A percentile compares a stretch with the other conserved stretches of the same genome.
These are phyloP conservation scores for Termitomyces sp. DNA, from an alignment of 768 basidiomycete species.

Conservation along the genomic window DNA sequence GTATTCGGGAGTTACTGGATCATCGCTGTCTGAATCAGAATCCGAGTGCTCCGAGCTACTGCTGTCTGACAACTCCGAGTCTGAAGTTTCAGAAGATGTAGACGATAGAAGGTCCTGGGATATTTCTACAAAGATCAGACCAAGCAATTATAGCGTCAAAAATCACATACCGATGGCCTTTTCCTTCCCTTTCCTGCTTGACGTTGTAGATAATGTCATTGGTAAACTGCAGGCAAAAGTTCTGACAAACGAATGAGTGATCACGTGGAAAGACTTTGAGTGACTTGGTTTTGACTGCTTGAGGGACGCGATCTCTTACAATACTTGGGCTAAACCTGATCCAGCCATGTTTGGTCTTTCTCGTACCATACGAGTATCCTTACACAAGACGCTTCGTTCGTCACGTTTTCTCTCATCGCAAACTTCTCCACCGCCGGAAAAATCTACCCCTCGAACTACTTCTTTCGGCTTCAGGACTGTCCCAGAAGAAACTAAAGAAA, in stretches of 20 bases:
- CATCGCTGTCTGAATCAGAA: conserved; percentile 37
- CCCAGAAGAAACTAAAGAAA: conserved; percentile 81
- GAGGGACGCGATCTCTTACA: no score
- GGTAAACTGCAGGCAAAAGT: neutral
- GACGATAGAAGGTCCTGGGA: conserved; percentile 7
- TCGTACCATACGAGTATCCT: conserved; percentile 5
- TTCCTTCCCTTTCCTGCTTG: conserved; percentile 42
- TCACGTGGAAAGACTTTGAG: conserved; percentile 8
- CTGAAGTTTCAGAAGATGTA: conserved; percentile 19
- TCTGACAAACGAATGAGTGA: neutral
- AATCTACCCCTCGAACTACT: conserved; percentile 39
- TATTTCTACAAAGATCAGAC: neutral
- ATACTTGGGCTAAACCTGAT: neutral
- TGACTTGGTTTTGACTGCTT: no score
- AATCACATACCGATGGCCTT: conserved; percentile 29
- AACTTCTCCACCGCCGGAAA: conserved; percentile 6
- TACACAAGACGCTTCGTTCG: neutral
- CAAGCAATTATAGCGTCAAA: neutral
- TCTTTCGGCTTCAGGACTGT: conserved; percentile 95
- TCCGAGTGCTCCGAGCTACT: conserved; percentile 30
- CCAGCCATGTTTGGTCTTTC: conserved; percentile 9
- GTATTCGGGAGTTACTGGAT: conserved; percentile 50
- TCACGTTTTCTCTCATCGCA: conserved; percentile 18
- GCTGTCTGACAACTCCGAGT: conserved; percentile 20
- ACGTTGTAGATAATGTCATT: conserved; percentile 13